Evolutionary conservation across 345 rosid species (phyloP).

Genomic region (Balakata baccata): DNA sequence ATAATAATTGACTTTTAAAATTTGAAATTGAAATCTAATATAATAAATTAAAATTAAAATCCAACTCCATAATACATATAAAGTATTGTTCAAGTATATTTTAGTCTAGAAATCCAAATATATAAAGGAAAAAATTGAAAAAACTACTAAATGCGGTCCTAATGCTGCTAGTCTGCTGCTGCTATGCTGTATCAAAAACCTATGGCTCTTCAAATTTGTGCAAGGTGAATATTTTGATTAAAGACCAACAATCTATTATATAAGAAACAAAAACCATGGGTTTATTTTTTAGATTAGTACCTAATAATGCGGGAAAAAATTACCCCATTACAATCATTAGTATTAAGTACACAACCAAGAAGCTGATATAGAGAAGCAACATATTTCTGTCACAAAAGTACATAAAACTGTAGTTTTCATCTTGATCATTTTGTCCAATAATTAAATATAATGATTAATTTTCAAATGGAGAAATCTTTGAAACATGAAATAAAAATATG

Average conservation of each 20-base stretch:
- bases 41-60: too few species aligned
- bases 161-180: too few species aligned
- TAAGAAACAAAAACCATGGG: neutral
- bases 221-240: slow-evolving; percentile 12
- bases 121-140: too few species aligned
- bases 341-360: slow-evolving; percentile 71
- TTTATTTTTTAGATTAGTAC: slow-evolving; percentile 1
- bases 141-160: too few species aligned
- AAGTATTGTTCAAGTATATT: too few species aligned
- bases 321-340: slow-evolving; percentile 76
- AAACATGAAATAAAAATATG: neutral
- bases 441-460: slow-evolving; percentile 14
- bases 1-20: too few species aligned
- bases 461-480: neutral
- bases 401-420: slow-evolving; percentile 21
- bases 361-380: slow-evolving; percentile 41
- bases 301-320: slow-evolving; percentile 7
- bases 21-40: too few species aligned
- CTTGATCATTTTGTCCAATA: slow-evolving; percentile 14
- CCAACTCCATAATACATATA: too few species aligned
- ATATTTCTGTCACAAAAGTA: slow-evolving; percentile 56
- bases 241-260: neutral
- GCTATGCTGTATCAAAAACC: too few species aligned
- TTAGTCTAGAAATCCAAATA: too few species aligned
- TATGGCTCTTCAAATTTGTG: slow-evolving; percentile 29